Conservation (phyloP, 768 basidiomycete species). For the Tricholomella constricta region DNA sequence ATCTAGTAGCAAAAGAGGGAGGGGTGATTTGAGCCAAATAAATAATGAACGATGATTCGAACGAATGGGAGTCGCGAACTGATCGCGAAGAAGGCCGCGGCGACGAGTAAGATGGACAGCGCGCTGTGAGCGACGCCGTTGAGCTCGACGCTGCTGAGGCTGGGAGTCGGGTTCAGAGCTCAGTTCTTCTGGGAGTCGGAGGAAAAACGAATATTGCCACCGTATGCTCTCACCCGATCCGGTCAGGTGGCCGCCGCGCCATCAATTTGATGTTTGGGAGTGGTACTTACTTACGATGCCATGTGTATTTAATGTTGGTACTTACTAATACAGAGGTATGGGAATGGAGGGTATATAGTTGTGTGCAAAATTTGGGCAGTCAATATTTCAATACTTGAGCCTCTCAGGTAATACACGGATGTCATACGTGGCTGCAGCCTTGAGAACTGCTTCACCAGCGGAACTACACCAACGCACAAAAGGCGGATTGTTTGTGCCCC, state of each 20-base stretch:
- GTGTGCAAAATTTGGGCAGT: background rate
- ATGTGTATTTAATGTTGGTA: background rate
- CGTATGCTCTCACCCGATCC: background rate
- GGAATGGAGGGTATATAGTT: background rate
- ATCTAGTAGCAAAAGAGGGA: background rate
- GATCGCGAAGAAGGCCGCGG: constrained; percentile 4
- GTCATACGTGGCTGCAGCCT: constrained; percentile 18
- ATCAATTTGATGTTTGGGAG: constrained; percentile 5
- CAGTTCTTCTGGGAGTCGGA: no score
- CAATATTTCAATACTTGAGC: background rate
- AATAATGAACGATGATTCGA: constrained; percentile 10
- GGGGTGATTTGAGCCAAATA: constrained; percentile 14
- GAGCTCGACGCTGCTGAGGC: background rate
- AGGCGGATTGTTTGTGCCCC: constrained; percentile 42
- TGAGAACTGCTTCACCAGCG: constrained; percentile 17
- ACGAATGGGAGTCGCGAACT: constrained; percentile 11
- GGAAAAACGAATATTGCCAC: constrained; percentile 4
- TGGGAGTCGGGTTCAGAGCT: background rate
- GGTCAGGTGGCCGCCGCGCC: constrained; percentile 1
- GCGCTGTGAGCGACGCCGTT: background rate
- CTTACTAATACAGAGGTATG: background rate
- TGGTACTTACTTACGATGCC: constrained; percentile 6
- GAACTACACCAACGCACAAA: constrained; percentile 37
- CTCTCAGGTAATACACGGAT: constrained; percentile 18
- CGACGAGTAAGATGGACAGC: background rate